Percentiles rank a stretch among this genome's conserved stretches.
These are phyloP conservation scores for Candida coleopterorum DNA, from an alignment of 805 yeast species.

Conservation along the genomic window DNA sequence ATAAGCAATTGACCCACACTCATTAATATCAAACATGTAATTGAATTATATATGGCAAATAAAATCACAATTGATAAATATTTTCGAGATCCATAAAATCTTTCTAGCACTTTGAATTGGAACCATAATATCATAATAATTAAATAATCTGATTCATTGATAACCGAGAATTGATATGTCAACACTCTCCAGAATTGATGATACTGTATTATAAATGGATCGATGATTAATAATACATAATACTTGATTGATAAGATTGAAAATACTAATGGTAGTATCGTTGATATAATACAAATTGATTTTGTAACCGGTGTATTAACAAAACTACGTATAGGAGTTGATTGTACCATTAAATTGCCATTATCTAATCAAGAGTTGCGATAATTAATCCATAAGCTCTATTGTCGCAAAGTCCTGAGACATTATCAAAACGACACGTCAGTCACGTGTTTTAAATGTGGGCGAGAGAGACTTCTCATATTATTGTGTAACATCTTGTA, in stretches of 20 bases:
- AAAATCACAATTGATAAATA: constrained; percentile 44
- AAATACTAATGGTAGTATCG: constrained; percentile 34
- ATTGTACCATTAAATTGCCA: constrained; percentile 36
- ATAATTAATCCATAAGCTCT: no score
- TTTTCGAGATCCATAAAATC: constrained; percentile 53
- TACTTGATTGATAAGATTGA: constrained; percentile 44
- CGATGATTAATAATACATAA: constrained; percentile 37
- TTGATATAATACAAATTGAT: constrained; percentile 27
- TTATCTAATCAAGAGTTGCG: no score
- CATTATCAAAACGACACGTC: no score
- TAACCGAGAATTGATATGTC: constrained; percentile 47
- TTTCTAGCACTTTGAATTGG: constrained; percentile 51
- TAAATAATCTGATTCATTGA: constrained; percentile 56
- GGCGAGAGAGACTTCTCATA: no score
- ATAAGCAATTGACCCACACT: constrained; percentile 37
- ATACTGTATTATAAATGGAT: constrained; percentile 53
- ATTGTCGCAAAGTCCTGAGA: no score
- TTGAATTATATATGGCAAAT: constrained; percentile 44
- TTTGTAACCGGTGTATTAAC: constrained; percentile 42
- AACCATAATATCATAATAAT: constrained; percentile 43
- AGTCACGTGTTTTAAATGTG: no score
- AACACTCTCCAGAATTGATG: constrained; percentile 54
- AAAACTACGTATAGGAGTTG: constrained; percentile 41
- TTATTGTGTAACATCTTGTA: no score
- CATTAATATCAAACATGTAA: constrained; percentile 33